These are phyloP conservation scores for Trichophyton equinum DNA, from an alignment of 2,329 filamentous ascomycete genomes.

Conservation along the genomic window DNA sequence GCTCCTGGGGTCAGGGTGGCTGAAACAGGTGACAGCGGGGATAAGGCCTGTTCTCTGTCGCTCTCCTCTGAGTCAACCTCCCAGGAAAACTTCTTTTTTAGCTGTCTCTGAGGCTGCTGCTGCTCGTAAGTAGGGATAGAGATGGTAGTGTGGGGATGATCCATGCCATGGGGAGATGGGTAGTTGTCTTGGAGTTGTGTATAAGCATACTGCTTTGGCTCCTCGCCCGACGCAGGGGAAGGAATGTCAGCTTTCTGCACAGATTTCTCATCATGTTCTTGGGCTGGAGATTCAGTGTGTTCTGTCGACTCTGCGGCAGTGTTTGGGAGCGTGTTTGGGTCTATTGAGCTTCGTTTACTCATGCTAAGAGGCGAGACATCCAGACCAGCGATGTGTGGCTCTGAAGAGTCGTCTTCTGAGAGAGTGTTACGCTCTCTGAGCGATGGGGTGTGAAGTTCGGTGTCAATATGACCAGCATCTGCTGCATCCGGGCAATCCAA, in stretches of 20 bases:
- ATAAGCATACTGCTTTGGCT: background rate
- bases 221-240: background rate
- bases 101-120: background rate
- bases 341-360: background rate
- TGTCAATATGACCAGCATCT: background rate
- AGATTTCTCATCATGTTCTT: background rate
- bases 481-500: background rate
- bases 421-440: background rate
- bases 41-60: background rate
- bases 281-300: background rate
- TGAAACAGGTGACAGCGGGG: background rate
- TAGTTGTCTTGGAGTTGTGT: background rate
- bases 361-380: background rate
- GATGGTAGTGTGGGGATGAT: background rate
- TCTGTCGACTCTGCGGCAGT: background rate
- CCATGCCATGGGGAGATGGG: background rate
- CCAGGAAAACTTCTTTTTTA: conserved; percentile 34
- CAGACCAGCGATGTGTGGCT: background rate
- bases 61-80: conserved; percentile 20
- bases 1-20: background rate
- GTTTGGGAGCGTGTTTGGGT: background rate
- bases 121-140: background rate
- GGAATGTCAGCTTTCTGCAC: background rate
- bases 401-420: background rate
- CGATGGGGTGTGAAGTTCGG: background rate